Conservation (phyloP, 2,329 filamentous ascomycete species). For the Stromatinia cepivora region DNA sequence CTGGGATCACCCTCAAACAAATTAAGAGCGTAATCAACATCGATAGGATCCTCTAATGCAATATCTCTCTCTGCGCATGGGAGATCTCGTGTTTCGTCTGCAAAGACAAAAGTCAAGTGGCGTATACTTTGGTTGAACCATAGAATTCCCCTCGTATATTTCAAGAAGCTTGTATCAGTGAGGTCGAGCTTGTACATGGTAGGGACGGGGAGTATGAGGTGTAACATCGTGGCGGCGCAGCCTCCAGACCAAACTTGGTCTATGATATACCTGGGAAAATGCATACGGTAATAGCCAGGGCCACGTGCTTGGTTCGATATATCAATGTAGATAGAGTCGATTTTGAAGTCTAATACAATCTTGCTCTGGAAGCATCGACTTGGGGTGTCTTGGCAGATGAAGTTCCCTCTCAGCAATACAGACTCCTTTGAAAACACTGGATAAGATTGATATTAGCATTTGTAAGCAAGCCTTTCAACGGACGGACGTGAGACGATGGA, state of each 20-base stretch:
- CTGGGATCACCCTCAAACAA: neutral
- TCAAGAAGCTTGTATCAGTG: neutral
- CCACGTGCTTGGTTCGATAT: neutral
- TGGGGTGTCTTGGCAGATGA: neutral
- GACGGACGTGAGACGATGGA: neutral
- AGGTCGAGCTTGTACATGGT: neutral
- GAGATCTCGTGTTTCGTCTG: neutral
- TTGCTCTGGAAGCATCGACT: neutral
- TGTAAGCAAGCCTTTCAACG: neutral
- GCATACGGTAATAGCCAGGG: accelerated
- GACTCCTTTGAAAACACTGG: neutral
- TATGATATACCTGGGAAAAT: neutral
- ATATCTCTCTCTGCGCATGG: neutral
- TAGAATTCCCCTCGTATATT: neutral
- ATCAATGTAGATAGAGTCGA: neutral
- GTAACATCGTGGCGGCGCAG: neutral
- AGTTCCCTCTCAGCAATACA: neutral
- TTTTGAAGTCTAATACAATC: neutral
- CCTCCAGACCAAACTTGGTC: neutral
- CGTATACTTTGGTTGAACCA: neutral
- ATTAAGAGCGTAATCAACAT: neutral
- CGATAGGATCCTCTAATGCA: neutral
- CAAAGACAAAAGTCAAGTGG: neutral
- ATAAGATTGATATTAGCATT: neutral
- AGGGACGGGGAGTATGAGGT: neutral